Conservation (phyloP, 208 protist species). For the Phytomonas sp. region DNA sequence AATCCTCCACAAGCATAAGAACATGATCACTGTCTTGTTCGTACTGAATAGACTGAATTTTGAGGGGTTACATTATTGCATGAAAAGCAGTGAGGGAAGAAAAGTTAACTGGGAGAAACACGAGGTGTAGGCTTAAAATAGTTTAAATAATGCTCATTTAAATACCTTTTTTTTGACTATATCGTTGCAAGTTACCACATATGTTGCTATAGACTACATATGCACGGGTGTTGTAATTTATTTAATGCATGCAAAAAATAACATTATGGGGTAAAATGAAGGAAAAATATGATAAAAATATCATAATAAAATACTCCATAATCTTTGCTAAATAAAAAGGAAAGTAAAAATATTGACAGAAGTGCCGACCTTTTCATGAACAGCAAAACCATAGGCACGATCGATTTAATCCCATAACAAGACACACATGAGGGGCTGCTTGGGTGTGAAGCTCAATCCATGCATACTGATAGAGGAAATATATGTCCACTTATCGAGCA, state of each 20-base stretch:
- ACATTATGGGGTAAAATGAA: background rate
- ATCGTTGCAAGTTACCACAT: background rate
- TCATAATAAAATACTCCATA: conserved; percentile 2
- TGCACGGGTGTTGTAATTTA: background rate
- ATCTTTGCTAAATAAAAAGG: background rate
- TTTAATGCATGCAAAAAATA: conserved; percentile 8
- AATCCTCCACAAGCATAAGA: background rate
- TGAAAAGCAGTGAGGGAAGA: background rate
- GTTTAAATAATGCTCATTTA: background rate
- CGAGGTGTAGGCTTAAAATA: background rate
- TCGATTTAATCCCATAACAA: background rate
- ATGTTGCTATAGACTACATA: background rate
- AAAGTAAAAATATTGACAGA: background rate
- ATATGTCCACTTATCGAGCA: background rate
- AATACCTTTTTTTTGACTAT: background rate
- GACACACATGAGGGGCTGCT: background rate
- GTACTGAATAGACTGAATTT: too few species aligned
- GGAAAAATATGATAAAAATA: conserved; percentile 6
- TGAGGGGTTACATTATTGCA: background rate
- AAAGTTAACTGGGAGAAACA: background rate
- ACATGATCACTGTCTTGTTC: too few species aligned
- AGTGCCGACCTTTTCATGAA: background rate
- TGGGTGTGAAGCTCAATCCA: background rate
- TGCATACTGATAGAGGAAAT: background rate
- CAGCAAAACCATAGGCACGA: background rate